These are phyloP conservation scores for Aphanomyces euteiches DNA, from an alignment of 352 stramenopile species.

Conservation along the genomic window DNA sequence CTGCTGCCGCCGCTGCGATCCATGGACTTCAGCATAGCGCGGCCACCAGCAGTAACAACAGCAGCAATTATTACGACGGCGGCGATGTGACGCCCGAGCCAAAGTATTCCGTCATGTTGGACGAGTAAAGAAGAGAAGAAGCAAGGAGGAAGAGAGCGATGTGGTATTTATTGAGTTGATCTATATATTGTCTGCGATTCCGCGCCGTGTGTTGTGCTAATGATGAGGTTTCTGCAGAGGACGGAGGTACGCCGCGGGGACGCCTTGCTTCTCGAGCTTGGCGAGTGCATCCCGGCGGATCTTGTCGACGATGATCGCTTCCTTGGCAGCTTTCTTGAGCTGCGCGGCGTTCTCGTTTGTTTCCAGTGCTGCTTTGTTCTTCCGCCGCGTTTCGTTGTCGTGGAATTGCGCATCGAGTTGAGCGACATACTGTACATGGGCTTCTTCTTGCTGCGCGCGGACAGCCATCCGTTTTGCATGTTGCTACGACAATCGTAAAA, in stretches of 20 bases:
- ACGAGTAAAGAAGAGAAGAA: background rate
- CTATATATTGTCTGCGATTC: background rate
- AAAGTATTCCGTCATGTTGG: constrained; percentile 13
- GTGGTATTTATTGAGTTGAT: constrained; percentile 5
- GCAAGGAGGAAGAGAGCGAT: background rate
- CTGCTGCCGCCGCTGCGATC: background rate
- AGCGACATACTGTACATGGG: constrained; percentile 14
- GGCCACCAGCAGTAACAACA: background rate
- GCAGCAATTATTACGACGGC: background rate
- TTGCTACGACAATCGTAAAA: background rate
- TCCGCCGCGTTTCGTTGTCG: constrained; percentile 47
- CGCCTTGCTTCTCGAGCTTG: constrained; percentile 57
- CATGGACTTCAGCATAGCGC: background rate
- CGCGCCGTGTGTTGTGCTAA: no score
- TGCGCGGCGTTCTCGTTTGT: constrained; percentile 66
- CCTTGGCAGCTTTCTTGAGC: constrained; percentile 62
- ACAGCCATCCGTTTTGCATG: constrained; percentile 4
- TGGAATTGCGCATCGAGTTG: constrained; percentile 51
- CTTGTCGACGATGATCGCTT: constrained; percentile 74
- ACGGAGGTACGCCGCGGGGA: constrained; percentile 62
- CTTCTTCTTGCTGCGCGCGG: constrained; percentile 11
- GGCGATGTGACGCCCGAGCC: background rate
- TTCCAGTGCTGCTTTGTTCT: constrained; percentile 60
- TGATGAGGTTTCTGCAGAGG: constrained; percentile 40
- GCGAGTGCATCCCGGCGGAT: constrained; percentile 57